A percentile compares a stretch with the other conserved stretches of the same genome.
Evolutionary conservation across 345 rosid species (phyloP).

Genomic region (Eucalyptus brandiana): DNA sequence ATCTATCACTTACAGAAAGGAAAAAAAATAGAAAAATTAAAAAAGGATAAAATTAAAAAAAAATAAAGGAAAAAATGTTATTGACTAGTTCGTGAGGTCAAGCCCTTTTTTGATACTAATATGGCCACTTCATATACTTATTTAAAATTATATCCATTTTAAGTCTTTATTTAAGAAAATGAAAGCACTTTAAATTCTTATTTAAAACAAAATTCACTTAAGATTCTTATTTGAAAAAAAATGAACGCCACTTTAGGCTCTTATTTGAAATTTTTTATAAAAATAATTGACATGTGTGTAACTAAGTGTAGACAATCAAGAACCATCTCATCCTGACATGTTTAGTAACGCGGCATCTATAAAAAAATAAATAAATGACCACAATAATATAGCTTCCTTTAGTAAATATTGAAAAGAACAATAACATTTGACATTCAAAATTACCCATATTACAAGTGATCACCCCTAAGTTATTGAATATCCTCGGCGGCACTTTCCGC

Average conservation of each 20-base stretch:
- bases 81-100: neutral
- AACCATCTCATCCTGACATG: neutral
- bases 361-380: neutral
- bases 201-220: too few relatives aligned
- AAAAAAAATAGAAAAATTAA: too few relatives aligned
- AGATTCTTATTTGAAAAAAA: neutral
- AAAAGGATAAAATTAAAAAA: too few relatives aligned
- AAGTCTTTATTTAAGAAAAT: too few relatives aligned
- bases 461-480: neutral
- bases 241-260: too few relatives aligned
- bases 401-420: too few relatives aligned
- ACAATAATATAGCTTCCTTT: neutral
- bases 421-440: neutral
- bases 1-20: rapidly evolving
- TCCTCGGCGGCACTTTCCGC: neutral
- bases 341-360: neutral
- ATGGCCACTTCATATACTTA: neutral
- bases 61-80: neutral
- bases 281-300: neutral
- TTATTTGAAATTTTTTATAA: neutral
- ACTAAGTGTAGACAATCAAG: neutral
- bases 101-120: rapidly evolving
- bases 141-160: too few relatives aligned
- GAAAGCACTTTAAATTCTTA: rapidly evolving
- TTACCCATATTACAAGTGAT: neutral